Percentiles rank a stretch among this genome's conserved stretches.
These are phyloP conservation scores for Umbelopsis sp. DNA, from an alignment of 192 early-diverging fungal genomes.

Conservation along the genomic window DNA sequence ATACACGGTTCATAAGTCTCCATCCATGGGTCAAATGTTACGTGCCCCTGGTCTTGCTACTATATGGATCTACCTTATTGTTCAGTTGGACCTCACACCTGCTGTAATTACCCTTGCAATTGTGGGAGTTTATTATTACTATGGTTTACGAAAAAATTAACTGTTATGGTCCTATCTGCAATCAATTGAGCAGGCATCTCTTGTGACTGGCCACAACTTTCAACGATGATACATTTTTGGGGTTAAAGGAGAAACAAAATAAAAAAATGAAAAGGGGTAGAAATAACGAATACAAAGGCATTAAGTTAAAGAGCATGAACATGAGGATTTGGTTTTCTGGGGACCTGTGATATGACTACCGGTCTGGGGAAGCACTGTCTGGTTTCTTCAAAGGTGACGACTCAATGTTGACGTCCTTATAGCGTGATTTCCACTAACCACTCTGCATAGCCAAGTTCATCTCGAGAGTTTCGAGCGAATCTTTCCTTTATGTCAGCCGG, in stretches of 20 bases:
- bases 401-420: background rate
- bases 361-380: no score
- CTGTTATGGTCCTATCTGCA: background rate
- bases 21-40: constrained; percentile 71
- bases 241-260: background rate
- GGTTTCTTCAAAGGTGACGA: background rate
- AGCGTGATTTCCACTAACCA: constrained; percentile 5
- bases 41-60: constrained; percentile 73
- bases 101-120: constrained; percentile 44
- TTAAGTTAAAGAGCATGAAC: background rate
- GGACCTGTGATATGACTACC: no score
- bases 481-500: background rate
- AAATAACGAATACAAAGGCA: background rate
- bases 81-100: constrained; percentile 51
- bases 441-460: constrained; percentile 12
- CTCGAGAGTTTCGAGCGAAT: background rate
- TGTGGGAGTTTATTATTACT: constrained; percentile 48
- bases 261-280: background rate
- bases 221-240: background rate
- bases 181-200: background rate
- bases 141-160: constrained; percentile 33
- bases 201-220: constrained; percentile 10
- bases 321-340: background rate
- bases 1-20: constrained; percentile 62
- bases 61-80: constrained; percentile 64